A percentile compares a stretch with the other conserved stretches of the same genome.
Conservation (phyloP, 306 rosid species). For the Ziziphus jujuba region DNA sequence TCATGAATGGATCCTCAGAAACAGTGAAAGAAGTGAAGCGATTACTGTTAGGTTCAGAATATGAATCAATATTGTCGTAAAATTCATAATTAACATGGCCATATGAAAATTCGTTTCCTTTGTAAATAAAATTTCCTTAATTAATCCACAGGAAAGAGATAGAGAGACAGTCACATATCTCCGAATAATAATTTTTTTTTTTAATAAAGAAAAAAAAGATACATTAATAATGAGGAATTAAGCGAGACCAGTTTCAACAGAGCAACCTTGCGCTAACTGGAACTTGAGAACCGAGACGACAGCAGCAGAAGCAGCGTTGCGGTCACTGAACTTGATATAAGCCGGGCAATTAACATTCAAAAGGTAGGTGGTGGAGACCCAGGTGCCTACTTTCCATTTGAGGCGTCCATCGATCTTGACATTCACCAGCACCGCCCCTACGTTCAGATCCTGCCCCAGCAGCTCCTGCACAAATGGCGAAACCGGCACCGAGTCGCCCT, state of each 20-base stretch:
- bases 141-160: too few species aligned
- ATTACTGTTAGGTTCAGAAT: too few species aligned
- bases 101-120: too few species aligned
- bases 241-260: constrained; percentile 39
- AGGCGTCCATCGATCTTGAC: constrained; percentile 57
- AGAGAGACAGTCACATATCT: too few species aligned
- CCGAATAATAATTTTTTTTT: too few species aligned
- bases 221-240: background rate
- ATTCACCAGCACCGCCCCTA: constrained; percentile 42
- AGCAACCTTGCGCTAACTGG: constrained; percentile 54
- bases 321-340: constrained; percentile 41
- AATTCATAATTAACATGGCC: too few species aligned
- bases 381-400: constrained; percentile 77
- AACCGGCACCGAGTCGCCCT: constrained; percentile 47
- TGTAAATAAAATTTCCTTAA: too few species aligned
- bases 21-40: too few species aligned
- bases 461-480: constrained; percentile 38
- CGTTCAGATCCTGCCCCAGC: constrained; percentile 48
- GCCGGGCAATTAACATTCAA: constrained; percentile 72
- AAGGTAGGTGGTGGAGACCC: constrained; percentile 65
- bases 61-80: too few species aligned
- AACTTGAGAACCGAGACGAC: constrained; percentile 47
- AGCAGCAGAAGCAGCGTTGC: background rate
- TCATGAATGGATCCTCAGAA: too few species aligned
- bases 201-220: background rate